These are phyloP conservation scores for Backusella psychrophila DNA, from an alignment of 192 early-diverging fungal species.

Conservation along the genomic window DNA sequence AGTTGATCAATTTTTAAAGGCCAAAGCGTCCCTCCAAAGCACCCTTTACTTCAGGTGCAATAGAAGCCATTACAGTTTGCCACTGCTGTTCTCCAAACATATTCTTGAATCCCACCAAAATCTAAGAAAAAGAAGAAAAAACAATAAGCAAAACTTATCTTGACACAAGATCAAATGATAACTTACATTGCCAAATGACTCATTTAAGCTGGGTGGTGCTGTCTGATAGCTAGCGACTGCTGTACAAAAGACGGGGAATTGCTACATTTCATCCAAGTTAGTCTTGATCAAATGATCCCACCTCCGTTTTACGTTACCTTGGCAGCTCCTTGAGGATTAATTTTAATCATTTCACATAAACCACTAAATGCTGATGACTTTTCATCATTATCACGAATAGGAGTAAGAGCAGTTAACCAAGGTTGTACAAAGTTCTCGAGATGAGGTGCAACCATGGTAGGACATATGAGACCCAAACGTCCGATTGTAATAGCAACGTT, in stretches of 20 bases:
- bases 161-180: neutral
- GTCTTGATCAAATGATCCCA: neutral
- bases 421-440: conserved; percentile 78
- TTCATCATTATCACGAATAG: conserved; percentile 92
- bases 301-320: conserved; percentile 31
- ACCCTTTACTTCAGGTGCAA: conserved; percentile 44
- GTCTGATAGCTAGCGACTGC: conserved; percentile 78
- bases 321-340: conserved; percentile 83
- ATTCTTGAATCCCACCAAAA: conserved; percentile 63
- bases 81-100: conserved; percentile 59
- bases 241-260: conserved; percentile 75
- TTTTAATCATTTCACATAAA: conserved; percentile 87
- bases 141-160: neutral
- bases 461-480: conserved; percentile 88
- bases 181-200: conserved; percentile 62
- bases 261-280: conserved; percentile 28
- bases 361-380: conserved; percentile 97
- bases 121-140: conserved; percentile 36
- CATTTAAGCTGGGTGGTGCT: conserved; percentile 58
- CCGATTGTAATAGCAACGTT: conserved; percentile 98
- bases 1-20: conserved; percentile 36
- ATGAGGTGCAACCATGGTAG: conserved; percentile 80
- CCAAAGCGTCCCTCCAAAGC: conserved; percentile 51
- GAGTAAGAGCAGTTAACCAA: conserved; percentile 79
- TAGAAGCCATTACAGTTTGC: conserved; percentile 45